Percentiles rank a stretch among this genome's conserved stretches.
Evolutionary conservation across 2,329 filamentous ascomycete species (phyloP).

Genomic region (Setomelanomma holmii): DNA sequence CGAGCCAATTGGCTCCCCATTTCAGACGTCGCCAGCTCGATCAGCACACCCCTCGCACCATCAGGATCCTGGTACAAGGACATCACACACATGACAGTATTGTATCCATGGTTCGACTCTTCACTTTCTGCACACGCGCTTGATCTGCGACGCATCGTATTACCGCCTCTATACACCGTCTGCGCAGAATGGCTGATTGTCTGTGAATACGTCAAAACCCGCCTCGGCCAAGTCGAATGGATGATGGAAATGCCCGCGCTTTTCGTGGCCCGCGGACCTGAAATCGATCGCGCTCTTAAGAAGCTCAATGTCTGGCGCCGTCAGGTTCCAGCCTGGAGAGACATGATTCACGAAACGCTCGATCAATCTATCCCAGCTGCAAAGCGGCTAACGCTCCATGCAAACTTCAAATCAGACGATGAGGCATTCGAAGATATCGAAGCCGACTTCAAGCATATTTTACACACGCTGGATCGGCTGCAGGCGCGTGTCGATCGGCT

Average conservation of each 20-base stretch:
- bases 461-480: constrained; percentile 29
- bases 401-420: background rate
- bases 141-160: background rate
- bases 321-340: constrained; percentile 47
- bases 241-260: background rate
- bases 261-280: background rate
- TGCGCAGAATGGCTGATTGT: background rate
- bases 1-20: constrained; percentile 45
- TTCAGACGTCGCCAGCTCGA: constrained; percentile 2
- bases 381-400: background rate
- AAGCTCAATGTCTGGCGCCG: constrained; percentile 50
- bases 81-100: constrained; percentile 41
- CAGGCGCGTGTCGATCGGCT: constrained; percentile 38
- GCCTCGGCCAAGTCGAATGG: background rate
- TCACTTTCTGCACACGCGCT: background rate
- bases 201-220: background rate
- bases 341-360: constrained; percentile 38
- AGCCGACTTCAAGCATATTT: constrained; percentile 36
- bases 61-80: constrained; percentile 16
- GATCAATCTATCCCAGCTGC: constrained; percentile 24
- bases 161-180: background rate
- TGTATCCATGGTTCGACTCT: background rate
- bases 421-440: constrained; percentile 5
- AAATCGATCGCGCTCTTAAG: background rate
- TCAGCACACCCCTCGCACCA: background rate